A percentile compares a stretch with the other conserved stretches of the same genome.
Evolutionary conservation across 176 grass and related monocot species (phyloP).

Genomic region (Bonia amplexicaulis): DNA sequence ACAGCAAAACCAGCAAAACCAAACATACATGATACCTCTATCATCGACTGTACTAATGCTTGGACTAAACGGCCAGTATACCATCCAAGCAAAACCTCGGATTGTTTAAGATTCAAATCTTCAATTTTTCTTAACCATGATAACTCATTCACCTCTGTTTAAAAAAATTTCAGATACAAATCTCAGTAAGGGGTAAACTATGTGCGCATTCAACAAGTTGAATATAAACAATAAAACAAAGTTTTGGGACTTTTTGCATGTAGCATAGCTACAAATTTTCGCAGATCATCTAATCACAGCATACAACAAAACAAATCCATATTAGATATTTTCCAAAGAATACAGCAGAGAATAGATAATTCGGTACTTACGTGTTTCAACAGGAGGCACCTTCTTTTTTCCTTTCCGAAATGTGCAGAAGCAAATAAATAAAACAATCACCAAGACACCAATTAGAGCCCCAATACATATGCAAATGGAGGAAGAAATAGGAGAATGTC

Average conservation of each 20-base stretch:
- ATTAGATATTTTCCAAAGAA: not conserved
- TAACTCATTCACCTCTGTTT: not conserved
- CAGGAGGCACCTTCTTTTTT: constrained; percentile 41
- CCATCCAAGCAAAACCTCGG: not conserved
- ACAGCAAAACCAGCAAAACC: constrained; percentile 10
- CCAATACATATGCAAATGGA: too few species aligned
- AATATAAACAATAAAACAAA: not conserved
- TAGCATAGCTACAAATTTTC: not conserved
- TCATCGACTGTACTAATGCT: not conserved
- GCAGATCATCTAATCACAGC: not conserved
- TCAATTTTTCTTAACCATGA: not conserved
- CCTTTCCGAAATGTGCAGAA: constrained; percentile 66
- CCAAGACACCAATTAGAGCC: too few species aligned
- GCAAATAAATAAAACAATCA: constrained; percentile 64
- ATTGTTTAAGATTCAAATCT: not conserved
- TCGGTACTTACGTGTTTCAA: constrained; percentile 64
- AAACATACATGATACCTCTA: not conserved
- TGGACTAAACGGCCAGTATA: not conserved
- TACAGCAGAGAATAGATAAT: constrained; percentile 15
- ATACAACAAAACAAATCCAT: constrained; percentile 1
- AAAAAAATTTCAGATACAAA: not conserved
- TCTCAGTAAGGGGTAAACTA: not conserved
- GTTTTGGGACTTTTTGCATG: not conserved
- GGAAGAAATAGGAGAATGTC: too few species aligned
- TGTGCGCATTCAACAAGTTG: not conserved